Base-by-base conservation (phyloP, 805 yeast genomes). In the Dipodascopsis tothii region DNA sequence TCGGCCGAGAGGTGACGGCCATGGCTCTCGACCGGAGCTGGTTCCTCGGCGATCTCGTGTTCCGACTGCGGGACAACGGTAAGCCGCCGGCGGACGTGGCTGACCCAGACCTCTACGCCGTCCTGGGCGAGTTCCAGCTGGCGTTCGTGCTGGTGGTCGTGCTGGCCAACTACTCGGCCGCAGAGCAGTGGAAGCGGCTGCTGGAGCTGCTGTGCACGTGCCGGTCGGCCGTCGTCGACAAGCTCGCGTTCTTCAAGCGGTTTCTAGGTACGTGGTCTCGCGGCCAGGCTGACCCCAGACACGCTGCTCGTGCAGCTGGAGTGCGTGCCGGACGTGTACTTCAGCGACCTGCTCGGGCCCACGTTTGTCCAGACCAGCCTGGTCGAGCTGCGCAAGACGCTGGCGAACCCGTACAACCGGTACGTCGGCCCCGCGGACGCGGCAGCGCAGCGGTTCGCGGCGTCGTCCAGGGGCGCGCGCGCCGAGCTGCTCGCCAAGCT, bases 151-250 rank as follows among this genome's bases (percentile, higher is more conserved):
- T 72, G 43, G 65, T 72, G 35, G 54, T 77, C 1, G 52, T 77
- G 0, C 65, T 81, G 49, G 84, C 81, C 14, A 83, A 81, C 58
- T 73, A 74, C 55, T 74, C 83, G 17, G 75, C 81, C 11, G 71
- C 76, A 17, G 63, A 73, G 18, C 87, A 81, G 52, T 82, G 88
- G 88, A 67, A 73, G 41, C 67, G 65, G 17, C 49, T 80, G 28
- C 51, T 75, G 9, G 70, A 68, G 37, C 56, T 81, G 7, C 21
- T 73, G 2, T 63, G 70, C 48, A 60, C 64, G 38, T 65, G 70
- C 40, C 55, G 54, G 21, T 58, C 61, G 3, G 44, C 66, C 14
- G 41, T 72, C 2, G 36, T 22, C 1, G 33, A 45, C 2, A 46
- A 64, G 9, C 46, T 57, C 0, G 18, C 33, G 0, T 60, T 74